Conservation (phyloP, 1,139 yeast species). For the Taphrina sp. region DNA sequence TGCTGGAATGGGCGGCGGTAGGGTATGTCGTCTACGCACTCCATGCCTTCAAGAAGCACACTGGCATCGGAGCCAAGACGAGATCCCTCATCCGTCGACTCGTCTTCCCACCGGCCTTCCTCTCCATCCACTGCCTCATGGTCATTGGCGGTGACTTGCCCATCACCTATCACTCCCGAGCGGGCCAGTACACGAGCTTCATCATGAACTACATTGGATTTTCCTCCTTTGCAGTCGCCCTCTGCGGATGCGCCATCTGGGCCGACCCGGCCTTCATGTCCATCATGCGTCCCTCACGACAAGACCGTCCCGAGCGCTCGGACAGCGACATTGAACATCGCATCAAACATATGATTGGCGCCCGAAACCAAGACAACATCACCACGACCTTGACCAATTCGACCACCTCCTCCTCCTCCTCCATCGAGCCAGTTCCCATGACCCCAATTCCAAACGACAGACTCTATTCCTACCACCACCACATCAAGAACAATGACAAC, state of each 20-base stretch:
- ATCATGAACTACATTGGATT: slow-evolving; percentile 18
- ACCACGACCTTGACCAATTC: too few relatives aligned
- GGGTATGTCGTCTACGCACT: slow-evolving; percentile 1
- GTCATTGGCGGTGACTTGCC: slow-evolving; percentile 24
- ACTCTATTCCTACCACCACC: too few relatives aligned
- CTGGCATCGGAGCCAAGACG: background rate
- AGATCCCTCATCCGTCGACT: slow-evolving; percentile 14
- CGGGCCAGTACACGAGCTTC: slow-evolving; percentile 9
- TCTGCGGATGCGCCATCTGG: slow-evolving; percentile 10
- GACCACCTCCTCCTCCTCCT: too few relatives aligned
- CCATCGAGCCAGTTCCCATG: too few relatives aligned
- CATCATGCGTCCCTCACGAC: background rate
- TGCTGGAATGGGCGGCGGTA: background rate
- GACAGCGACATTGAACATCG: too few relatives aligned
- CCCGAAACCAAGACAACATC: too few relatives aligned
- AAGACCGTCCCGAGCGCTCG: too few relatives aligned
- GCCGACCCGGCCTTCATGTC: slow-evolving; percentile 15
- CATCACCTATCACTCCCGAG: background rate
- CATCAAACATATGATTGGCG: too few relatives aligned
- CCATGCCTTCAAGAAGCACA: background rate
- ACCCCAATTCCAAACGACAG: too few relatives aligned
- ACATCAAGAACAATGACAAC: too few relatives aligned
- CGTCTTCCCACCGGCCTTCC: slow-evolving; percentile 6
- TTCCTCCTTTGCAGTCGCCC: slow-evolving; percentile 4
- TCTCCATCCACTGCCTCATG: slow-evolving; percentile 10